phyloP scores from a whole-genome alignment of 495 filamentous ascomycete genomes.

The Sphaerosporella brunnea region DNA sequence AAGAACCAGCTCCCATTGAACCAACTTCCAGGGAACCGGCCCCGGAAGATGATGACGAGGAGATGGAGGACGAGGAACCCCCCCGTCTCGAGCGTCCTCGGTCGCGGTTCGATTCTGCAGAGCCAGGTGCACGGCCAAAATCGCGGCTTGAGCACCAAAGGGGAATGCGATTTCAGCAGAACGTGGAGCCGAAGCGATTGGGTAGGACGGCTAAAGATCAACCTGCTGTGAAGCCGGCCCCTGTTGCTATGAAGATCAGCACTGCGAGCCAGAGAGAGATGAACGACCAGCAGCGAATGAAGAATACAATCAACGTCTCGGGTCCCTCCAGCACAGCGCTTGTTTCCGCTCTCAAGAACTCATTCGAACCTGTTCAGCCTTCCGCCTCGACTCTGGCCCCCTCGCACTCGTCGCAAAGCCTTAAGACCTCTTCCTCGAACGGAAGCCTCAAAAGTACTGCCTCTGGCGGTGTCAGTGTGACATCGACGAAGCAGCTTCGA shows the following conservation, averaged over 20 bases:
- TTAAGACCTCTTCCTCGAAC: slow-evolving; percentile 14
- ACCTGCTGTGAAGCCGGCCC: slow-evolving; percentile 14
- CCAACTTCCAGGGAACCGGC: no score
- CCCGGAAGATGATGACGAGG: no score
- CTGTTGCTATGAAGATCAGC: slow-evolving; percentile 22
- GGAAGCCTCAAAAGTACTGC: slow-evolving; percentile 15
- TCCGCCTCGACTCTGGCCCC: background rate
- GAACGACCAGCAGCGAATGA: slow-evolving; percentile 21
- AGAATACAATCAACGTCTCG: slow-evolving; percentile 7
- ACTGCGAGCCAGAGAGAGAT: slow-evolving; percentile 26
- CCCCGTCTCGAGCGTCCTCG: background rate
- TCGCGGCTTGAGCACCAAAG: slow-evolving; percentile 11
- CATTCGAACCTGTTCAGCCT: slow-evolving; percentile 19
- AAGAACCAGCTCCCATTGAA: slow-evolving; percentile 3
- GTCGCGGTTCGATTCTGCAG: slow-evolving; percentile 1
- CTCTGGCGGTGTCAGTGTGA: slow-evolving; percentile 5
- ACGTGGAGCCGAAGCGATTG: slow-evolving; percentile 16
- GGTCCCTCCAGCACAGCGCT: slow-evolving; percentile 15
- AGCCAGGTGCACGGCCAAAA: background rate
- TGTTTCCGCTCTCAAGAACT: slow-evolving; percentile 23
- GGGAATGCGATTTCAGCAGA: slow-evolving; percentile 12
- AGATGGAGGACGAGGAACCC: background rate
- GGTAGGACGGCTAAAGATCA: slow-evolving; percentile 11
- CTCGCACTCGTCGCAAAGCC: no score
- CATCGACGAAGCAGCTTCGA: slow-evolving; percentile 14